These are phyloP conservation scores for Hygrophila difformis DNA, from an alignment of 257 asterid species.

Conservation along the genomic window DNA sequence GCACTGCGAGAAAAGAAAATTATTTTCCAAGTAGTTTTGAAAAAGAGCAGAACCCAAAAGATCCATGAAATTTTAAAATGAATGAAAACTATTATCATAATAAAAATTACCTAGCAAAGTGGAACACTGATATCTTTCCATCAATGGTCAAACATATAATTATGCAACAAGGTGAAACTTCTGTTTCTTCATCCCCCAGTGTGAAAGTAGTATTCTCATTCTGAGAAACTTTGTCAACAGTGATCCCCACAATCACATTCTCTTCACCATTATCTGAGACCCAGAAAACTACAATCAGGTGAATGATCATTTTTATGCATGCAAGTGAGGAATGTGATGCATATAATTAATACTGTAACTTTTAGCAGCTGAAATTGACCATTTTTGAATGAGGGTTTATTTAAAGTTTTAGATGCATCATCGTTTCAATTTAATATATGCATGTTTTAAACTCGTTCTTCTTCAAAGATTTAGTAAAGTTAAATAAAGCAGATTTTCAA, in stretches of 20 bases:
- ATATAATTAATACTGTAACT: too few relatives aligned
- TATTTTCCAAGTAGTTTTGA: conserved; percentile 11
- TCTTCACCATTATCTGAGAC: conserved; percentile 70
- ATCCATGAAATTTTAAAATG: too few relatives aligned
- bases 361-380: too few relatives aligned
- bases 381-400: too few relatives aligned
- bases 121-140: conserved; percentile 74
- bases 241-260: conserved; percentile 64
- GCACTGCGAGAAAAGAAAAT: conserved; percentile 44
- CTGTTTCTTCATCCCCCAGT: conserved; percentile 65
- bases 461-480: too few relatives aligned
- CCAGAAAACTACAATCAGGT: conserved; percentile 3
- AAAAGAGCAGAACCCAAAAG: too few relatives aligned
- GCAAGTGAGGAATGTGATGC: conserved; percentile 7
- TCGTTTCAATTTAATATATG: too few relatives aligned
- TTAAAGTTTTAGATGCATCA: too few relatives aligned
- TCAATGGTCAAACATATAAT: conserved; percentile 69
- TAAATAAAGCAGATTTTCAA: too few relatives aligned
- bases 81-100: too few relatives aligned
- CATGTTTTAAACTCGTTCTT: too few relatives aligned
- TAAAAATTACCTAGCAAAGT: conserved; percentile 70
- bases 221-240: conserved; percentile 66
- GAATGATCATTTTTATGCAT: conserved; percentile 8
- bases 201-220: conserved; percentile 37
- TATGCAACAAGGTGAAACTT: conserved; percentile 80